phyloP scores from a whole-genome alignment of 208 protist species.

The Trichomonas vaginalis region DNA sequence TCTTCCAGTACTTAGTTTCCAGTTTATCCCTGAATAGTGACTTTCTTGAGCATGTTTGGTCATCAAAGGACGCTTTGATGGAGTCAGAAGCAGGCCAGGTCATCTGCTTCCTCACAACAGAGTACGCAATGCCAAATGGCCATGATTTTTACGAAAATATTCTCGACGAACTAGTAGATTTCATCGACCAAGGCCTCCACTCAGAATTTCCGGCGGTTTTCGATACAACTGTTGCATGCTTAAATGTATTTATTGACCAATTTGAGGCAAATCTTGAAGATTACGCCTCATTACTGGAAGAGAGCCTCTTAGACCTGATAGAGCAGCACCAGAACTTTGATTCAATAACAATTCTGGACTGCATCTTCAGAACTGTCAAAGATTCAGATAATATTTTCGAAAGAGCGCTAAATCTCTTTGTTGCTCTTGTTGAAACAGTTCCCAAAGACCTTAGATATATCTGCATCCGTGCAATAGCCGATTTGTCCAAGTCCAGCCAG shows the following conservation, averaged over 20 bases:
- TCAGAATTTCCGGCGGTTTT: not conserved
- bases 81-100: not conserved
- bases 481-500: not conserved
- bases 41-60: not conserved
- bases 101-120: not conserved
- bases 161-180: not conserved
- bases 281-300: not conserved
- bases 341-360: not conserved
- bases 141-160: not conserved
- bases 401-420: not conserved
- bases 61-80: not conserved
- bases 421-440: not conserved
- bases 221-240: not conserved
- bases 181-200: not conserved
- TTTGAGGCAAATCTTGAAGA: not conserved
- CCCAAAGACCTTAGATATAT: not conserved
- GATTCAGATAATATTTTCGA: not conserved
- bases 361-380: not conserved
- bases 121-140: not conserved
- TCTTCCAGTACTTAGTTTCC: not conserved
- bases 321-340: not conserved
- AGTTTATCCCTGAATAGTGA: not conserved
- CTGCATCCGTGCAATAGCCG: not conserved
- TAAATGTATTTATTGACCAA: not conserved
- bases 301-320: not conserved